Percentiles rank a stretch among this genome's conserved stretches.
Evolutionary conservation across 2,329 filamentous ascomycete species (phyloP).

Genomic region (Nothomitra cinnamomea): DNA sequence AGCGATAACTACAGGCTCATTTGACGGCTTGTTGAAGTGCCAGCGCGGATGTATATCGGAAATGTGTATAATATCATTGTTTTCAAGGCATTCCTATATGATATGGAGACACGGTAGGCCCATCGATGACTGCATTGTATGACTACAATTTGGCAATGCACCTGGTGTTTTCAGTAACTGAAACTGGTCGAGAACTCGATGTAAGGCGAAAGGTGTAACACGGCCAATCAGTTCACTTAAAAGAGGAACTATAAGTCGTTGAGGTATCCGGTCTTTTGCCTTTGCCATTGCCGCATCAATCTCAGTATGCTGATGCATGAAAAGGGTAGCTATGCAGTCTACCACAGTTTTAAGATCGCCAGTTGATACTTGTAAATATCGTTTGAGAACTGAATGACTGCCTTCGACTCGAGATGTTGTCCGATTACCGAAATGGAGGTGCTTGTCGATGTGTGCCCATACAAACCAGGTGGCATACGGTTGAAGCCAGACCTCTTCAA

Average conservation of each 20-base stretch:
- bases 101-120: not conserved
- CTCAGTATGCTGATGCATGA: not conserved
- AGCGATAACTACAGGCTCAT: not conserved
- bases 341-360: not conserved
- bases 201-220: too few relatives aligned
- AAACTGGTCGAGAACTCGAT: too few relatives aligned
- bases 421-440: not conserved
- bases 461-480: not conserved
- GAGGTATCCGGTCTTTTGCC: not conserved
- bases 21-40: not conserved
- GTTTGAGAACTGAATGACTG: not conserved
- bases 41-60: not conserved
- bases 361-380: not conserved
- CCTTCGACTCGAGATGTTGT: not conserved
- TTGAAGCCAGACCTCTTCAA: not conserved
- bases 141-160: not conserved
- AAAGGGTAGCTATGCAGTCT: not conserved
- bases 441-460: not conserved
- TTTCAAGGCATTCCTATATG: not conserved
- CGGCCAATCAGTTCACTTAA: not conserved
- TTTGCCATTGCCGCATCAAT: not conserved
- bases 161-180: not conserved
- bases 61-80: not conserved
- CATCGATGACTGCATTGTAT: not conserved
- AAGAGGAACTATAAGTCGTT: not conserved